Percentiles rank a stretch among this genome's conserved stretches.
phyloP scores from a whole-genome alignment of 176 grass and related monocot genomes.

The bread wheat (Triticum aestivum) region DNA sequence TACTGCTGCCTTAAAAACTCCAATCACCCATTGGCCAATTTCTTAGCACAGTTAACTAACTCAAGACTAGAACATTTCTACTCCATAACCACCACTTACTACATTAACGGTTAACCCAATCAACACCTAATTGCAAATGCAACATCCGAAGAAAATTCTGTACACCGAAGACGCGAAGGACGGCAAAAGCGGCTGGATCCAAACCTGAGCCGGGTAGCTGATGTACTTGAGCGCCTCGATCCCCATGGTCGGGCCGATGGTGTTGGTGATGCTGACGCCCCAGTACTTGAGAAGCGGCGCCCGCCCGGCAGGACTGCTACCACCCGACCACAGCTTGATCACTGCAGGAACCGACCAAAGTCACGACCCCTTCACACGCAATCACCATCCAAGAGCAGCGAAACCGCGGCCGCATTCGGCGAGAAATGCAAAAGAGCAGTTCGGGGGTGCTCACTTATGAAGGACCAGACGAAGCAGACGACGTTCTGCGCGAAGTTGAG shows the following conservation, averaged over 20 bases:
- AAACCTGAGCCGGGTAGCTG: conserved; percentile 95
- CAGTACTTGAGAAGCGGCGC: conserved; percentile 77
- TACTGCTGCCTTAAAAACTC: not conserved
- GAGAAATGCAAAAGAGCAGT: not conserved
- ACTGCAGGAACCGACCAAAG: conserved; percentile 37
- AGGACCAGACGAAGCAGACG: conserved; percentile 87
- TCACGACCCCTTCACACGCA: conserved; percentile 2
- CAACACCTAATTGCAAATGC: not conserved
- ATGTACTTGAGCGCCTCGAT: conserved; percentile 98
- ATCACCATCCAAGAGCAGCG: not conserved
- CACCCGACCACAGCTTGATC: conserved; percentile 83
- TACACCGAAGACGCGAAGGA: not conserved
- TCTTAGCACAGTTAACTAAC: not conserved
- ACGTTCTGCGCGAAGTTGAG: conserved; percentile 95
- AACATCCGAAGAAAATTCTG: not conserved
- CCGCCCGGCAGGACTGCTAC: conserved; percentile 42
- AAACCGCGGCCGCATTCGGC: not conserved
- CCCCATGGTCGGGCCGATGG: conserved; percentile 89
- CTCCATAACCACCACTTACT: not conserved
- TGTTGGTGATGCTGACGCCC: conserved; percentile 86
- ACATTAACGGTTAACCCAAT: not conserved
- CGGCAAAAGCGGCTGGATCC: not conserved
- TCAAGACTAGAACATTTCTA: not conserved
- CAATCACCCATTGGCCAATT: not conserved
- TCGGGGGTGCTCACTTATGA: conserved; percentile 61